These are phyloP conservation scores for Panus rudis DNA, from an alignment of 768 basidiomycete species.

Conservation along the genomic window DNA sequence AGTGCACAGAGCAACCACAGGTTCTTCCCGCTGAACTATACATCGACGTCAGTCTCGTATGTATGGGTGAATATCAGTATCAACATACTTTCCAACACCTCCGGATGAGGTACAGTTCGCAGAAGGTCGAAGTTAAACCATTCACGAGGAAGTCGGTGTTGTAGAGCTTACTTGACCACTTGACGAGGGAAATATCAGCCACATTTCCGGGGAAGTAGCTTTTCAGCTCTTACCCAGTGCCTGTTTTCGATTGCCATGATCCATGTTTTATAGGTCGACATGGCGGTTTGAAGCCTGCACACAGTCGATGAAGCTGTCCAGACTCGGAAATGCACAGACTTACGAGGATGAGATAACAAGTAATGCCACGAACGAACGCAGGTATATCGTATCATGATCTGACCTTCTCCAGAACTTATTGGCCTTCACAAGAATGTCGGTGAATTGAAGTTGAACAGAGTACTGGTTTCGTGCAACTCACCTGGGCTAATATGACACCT, in stretches of 20 bases:
- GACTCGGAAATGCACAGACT: slow-evolving; percentile 10
- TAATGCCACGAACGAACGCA: slow-evolving; percentile 33
- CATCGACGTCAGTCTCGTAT: not conserved
- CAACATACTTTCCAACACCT: slow-evolving; percentile 45
- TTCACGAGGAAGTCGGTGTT: slow-evolving; percentile 44
- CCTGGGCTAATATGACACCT: slow-evolving; percentile 23
- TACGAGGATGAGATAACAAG: slow-evolving; percentile 38
- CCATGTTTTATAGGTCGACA: slow-evolving; percentile 23
- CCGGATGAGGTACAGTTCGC: slow-evolving; percentile 42
- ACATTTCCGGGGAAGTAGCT: not conserved
- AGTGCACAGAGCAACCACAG: slow-evolving; percentile 32
- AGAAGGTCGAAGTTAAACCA: slow-evolving; percentile 38
- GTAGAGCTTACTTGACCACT: slow-evolving; percentile 32
- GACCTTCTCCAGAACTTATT: slow-evolving; percentile 15
- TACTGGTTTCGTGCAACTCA: not conserved
- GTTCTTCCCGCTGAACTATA: slow-evolving; percentile 35
- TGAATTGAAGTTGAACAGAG: not conserved
- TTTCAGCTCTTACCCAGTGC: slow-evolving; percentile 16
- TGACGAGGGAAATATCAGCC: not conserved
- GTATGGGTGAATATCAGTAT: not conserved
- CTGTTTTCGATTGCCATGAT: slow-evolving; percentile 14
- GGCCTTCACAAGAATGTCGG: slow-evolving; percentile 2
- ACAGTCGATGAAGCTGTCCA: not conserved
- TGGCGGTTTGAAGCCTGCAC: slow-evolving; percentile 19
- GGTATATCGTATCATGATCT: slow-evolving; percentile 34